A percentile compares a stretch with the other conserved stretches of the same genome.
Conservation (phyloP, 345 rosid species). For the Dovyalis caffra region DNA sequence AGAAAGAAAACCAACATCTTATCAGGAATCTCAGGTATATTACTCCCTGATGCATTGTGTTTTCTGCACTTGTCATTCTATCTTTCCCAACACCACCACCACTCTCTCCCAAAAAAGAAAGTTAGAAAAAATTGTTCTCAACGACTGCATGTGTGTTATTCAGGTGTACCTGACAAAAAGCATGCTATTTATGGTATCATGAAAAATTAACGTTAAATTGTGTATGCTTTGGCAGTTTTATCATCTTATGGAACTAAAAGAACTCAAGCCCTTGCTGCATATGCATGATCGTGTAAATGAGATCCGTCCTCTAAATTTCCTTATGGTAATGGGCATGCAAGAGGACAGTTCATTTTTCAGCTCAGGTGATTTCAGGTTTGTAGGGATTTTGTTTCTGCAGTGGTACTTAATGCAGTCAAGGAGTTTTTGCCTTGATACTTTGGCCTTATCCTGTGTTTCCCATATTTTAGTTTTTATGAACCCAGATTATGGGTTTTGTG, state of each 20-base stretch:
- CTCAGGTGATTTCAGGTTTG: conserved; percentile 80
- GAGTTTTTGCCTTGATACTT: neutral
- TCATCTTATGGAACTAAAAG: conserved; percentile 60
- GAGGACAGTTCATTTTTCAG: conserved; percentile 61
- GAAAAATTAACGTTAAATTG: conserved; percentile 3
- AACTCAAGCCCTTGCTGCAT: conserved; percentile 52
- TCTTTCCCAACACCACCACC: no score
- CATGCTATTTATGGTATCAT: neutral
- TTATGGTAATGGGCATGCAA: conserved; percentile 56
- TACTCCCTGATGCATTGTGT: neutral
- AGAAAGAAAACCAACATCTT: conserved; percentile 40
- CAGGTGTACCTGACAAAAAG: neutral
- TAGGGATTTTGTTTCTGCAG: neutral
- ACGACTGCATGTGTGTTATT: no score
- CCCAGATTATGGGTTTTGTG: no score
- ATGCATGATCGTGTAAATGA: conserved; percentile 39
- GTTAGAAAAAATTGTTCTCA: no score
- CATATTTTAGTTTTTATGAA: neutral
- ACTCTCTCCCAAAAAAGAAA: no score
- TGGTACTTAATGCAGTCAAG: neutral
- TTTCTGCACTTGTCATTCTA: neutral
- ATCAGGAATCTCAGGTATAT: conserved; percentile 62
- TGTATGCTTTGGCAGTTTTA: conserved; percentile 49
- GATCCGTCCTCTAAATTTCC: conserved; percentile 63
- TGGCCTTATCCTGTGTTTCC: neutral